phyloP scores from a whole-genome alignment of 345 rosid genomes.

The Pugionium cornutum region DNA sequence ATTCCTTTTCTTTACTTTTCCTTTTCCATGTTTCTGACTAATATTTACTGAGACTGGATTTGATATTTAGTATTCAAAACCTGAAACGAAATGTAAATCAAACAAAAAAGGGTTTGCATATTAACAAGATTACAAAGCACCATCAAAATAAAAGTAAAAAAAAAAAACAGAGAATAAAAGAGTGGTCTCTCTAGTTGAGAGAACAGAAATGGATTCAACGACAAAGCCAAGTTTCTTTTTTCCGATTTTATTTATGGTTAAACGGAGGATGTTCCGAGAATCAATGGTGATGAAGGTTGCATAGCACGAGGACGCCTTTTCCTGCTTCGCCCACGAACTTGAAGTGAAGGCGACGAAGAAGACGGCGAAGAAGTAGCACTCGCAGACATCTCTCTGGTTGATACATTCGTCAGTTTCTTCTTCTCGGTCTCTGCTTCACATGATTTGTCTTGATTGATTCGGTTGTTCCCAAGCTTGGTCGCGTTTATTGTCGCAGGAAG shows the following conservation, averaged over 20 bases:
- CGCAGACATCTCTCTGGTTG: slow-evolving; percentile 48
- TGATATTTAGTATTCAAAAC: slow-evolving; percentile 16
- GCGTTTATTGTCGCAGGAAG: slow-evolving; percentile 79
- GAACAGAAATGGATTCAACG: slow-evolving; percentile 18
- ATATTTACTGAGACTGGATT: background rate
- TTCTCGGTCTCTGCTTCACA: slow-evolving; percentile 61
- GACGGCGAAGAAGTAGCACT: slow-evolving; percentile 61
- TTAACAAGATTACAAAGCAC: slow-evolving; percentile 37
- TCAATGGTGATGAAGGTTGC: slow-evolving; percentile 62
- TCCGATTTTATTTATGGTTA: slow-evolving; percentile 1
- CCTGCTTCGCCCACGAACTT: slow-evolving; percentile 72
- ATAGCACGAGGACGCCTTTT: slow-evolving; percentile 52
- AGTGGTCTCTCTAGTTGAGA: slow-evolving; percentile 22
- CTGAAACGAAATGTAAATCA: slow-evolving; percentile 15
- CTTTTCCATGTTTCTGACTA: background rate
- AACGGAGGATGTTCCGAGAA: slow-evolving; percentile 47
- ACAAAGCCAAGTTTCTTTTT: background rate
- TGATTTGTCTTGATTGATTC: slow-evolving; percentile 57
- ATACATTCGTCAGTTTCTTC: slow-evolving; percentile 56
- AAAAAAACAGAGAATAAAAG: slow-evolving; percentile 2
- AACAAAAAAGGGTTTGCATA: slow-evolving; percentile 20
- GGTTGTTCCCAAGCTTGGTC: slow-evolving; percentile 57
- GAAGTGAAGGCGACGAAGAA: slow-evolving; percentile 59
- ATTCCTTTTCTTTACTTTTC: slow-evolving; percentile 16
- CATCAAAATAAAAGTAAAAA: slow-evolving; percentile 4